Evolutionary conservation across 768 basidiomycete genomes (phyloP).

Genomic region (Fomitopsis pulvina): DNA sequence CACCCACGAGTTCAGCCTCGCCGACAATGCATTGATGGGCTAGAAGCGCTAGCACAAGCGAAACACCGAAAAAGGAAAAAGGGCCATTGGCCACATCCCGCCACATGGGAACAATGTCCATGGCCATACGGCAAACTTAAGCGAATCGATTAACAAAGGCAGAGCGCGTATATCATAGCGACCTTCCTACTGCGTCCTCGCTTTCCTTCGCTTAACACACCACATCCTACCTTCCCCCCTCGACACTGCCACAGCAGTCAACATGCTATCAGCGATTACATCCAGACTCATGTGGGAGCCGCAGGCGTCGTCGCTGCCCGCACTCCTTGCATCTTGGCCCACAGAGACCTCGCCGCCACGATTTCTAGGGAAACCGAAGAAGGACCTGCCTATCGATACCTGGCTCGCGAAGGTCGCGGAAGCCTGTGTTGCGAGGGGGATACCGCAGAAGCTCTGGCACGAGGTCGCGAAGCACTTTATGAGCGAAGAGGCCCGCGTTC

Average conservation of each 20-base stretch:
- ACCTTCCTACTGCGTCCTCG: not conserved
- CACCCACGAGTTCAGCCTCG: too few relatives aligned
- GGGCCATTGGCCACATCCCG: too few relatives aligned
- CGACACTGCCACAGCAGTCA: too few relatives aligned
- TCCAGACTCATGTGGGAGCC: not conserved
- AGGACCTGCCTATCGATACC: conserved; percentile 48
- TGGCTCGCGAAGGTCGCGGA: conserved; percentile 67
- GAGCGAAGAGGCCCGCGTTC: conserved; percentile 57
- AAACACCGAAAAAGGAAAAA: too few relatives aligned
- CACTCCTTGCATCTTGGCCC: conserved; percentile 55
- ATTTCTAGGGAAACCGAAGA: conserved; percentile 60
- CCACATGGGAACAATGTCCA: too few relatives aligned
- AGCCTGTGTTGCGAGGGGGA: conserved; percentile 57
- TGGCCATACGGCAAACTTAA: too few relatives aligned
- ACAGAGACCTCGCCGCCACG: conserved; percentile 40
- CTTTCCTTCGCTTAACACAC: not conserved
- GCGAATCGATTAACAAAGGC: too few relatives aligned
- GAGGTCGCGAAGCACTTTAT: conserved; percentile 74
- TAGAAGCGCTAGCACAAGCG: too few relatives aligned
- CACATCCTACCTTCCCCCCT: not conserved
- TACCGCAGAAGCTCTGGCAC: conserved; percentile 78
- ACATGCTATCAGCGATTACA: conserved; percentile 1
- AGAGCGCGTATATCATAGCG: too few relatives aligned
- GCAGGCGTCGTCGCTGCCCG: conserved; percentile 33
- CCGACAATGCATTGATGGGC: too few relatives aligned